phyloP scores from a whole-genome alignment of 139 green algal genomes.

The Chlorella sp. region DNA sequence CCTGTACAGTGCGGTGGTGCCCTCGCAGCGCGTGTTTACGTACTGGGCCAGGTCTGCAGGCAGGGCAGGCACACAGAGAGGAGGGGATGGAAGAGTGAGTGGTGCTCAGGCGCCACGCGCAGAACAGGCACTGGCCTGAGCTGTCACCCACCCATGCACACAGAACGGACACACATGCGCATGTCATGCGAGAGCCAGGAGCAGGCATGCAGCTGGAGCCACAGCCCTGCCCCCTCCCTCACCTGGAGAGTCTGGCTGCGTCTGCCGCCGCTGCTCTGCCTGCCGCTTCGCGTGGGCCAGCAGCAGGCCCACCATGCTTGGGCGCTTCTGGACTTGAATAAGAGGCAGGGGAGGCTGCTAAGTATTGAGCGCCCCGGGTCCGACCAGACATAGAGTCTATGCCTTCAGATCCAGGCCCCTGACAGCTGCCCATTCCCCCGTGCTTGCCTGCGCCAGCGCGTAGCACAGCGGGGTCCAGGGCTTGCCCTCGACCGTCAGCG shows the following conservation, averaged over 20 bases:
- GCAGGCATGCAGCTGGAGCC: no score
- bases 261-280: not conserved
- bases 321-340: not conserved
- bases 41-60: constrained; percentile 7
- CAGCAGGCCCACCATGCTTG: constrained; percentile 18
- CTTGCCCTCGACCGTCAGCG: not conserved
- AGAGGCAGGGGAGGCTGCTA: no score
- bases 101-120: no score
- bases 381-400: no score
- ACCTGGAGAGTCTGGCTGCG: constrained; percentile 11
- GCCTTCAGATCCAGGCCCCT: no score
- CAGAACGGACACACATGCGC: no score
- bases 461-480: constrained; percentile 29
- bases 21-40: constrained; percentile 19
- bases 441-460: not conserved
- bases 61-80: not conserved
- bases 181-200: no score
- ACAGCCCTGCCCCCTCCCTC: no score
- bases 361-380: no score
- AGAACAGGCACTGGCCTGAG: no score
- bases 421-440: no score
- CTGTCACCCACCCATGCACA: no score
- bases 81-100: not conserved
- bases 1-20: constrained; percentile 20
- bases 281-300: constrained; percentile 15